Base-by-base conservation (phyloP, 805 yeast genomes). In the Metschnikowia santaceciliae region DNA sequence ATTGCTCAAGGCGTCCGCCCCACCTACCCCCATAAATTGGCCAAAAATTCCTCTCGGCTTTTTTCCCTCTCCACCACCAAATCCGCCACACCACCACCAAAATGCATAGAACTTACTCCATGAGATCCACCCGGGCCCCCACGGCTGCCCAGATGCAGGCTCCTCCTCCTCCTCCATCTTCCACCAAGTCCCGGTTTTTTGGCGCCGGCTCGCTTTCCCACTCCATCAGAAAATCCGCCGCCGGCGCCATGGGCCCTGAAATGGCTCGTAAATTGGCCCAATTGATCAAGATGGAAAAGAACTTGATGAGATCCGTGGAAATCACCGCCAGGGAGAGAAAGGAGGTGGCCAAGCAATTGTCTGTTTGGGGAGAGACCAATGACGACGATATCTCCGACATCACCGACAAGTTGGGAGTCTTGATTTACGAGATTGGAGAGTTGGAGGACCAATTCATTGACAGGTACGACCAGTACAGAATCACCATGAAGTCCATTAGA, bases 101-200 rank as follows among this genome's bases (percentile, higher is more conserved):
- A n/a, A 94, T 94, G 99, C 97, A 92, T 81, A 88, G 97, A 85
- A 92, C 99, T 46, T 94, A 94, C 76, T 92, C 99, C 34, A 80
- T 92, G 74, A 90, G 99, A 82, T 84, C 90, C 63, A 71, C 86
- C 50, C 88, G 96, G 74, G 98, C 97, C 37, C 99, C 99, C 55
- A 91, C 99, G 51, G 98, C 98, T 54, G 82, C 96, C 59, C 97
- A 92, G 75, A 74, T 92, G 73, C 91, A 86, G 69, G 80, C 88
- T 46, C 97, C 98, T 33, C 92, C 96, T 50, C 98, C 98, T 44
- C 98, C 97, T 58, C 85, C 96, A 39, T 84, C 97, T 32, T 76
- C 96, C 49, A 87, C 97, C 64, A 90, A 90, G 77, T 81, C 84
- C 62, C 84, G 84, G 65, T 92, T 91, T 76, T 92, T 94, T 65